These are phyloP conservation scores for Mrakiaceae sp. DNA, from an alignment of 1,284 basidiomycete genomes.

Conservation along the genomic window DNA sequence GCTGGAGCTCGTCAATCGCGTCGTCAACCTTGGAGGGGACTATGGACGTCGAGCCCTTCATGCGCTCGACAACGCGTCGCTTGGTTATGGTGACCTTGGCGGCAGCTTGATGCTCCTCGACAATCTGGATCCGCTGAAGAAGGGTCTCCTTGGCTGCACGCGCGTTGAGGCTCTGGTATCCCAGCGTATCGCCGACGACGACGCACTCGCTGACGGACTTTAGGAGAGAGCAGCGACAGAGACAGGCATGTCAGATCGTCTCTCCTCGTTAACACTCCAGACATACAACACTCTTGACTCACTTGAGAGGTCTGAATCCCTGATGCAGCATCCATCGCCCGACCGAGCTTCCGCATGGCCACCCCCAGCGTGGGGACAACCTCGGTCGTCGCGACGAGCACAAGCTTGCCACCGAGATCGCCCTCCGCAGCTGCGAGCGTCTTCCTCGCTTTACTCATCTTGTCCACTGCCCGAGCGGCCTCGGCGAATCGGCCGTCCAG, in stretches of 20 bases:
- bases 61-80: constrained; percentile 72
- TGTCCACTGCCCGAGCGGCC: constrained; percentile 74
- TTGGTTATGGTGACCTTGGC: constrained; percentile 86
- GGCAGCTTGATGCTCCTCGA: constrained; percentile 84
- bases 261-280: background rate
- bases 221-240: background rate
- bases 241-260: too few relatives aligned
- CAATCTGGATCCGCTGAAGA: constrained; percentile 66
- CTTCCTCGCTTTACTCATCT: constrained; percentile 65
- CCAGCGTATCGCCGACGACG: constrained; percentile 77
- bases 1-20: constrained; percentile 83
- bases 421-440: constrained; percentile 60
- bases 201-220: constrained; percentile 78
- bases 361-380: constrained; percentile 65
- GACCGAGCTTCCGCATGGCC: constrained; percentile 68
- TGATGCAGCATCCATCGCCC: constrained; percentile 69
- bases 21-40: constrained; percentile 78
- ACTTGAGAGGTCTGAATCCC: constrained; percentile 71
- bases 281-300: constrained; percentile 15
- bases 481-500: constrained; percentile 81
- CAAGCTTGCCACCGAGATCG: constrained; percentile 78
- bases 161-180: constrained; percentile 90
- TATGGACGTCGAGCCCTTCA: constrained; percentile 80
- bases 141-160: constrained; percentile 84
- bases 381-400: constrained; percentile 79